Evolutionary conservation across 2,329 filamentous ascomycete genomes (phyloP).

Genomic region (Penicillium sp.): DNA sequence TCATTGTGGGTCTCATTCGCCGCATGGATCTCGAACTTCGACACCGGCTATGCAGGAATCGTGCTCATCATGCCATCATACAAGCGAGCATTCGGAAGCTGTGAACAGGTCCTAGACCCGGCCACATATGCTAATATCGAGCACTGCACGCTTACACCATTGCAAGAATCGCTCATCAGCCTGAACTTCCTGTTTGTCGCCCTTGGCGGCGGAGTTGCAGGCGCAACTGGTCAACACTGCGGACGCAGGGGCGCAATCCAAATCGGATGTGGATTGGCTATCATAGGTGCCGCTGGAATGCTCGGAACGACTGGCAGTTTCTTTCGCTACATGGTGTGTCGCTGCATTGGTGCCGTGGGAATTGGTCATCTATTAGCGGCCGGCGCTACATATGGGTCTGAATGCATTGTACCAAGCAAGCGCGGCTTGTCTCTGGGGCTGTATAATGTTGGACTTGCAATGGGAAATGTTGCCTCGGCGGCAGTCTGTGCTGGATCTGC

Average conservation of each 20-base stretch:
- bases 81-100: constrained; percentile 24
- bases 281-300: constrained; percentile 30
- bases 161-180: constrained; percentile 31
- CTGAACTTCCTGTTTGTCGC: constrained; percentile 30
- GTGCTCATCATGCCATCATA: constrained; percentile 29
- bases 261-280: constrained; percentile 23
- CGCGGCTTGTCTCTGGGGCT: constrained; percentile 24
- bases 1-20: constrained; percentile 24
- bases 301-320: constrained; percentile 26
- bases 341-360: constrained; percentile 26
- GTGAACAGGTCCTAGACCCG: constrained; percentile 16
- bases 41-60: constrained; percentile 25
- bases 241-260: constrained; percentile 27
- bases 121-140: constrained; percentile 9
- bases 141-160: constrained; percentile 23
- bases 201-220: constrained; percentile 24
- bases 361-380: constrained; percentile 24
- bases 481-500: constrained; percentile 31
- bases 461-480: constrained; percentile 27
- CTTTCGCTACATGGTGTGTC: constrained; percentile 28
- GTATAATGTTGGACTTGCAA: constrained; percentile 29
- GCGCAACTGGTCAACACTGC: constrained; percentile 18
- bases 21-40: constrained; percentile 28
- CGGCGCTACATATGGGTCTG: constrained; percentile 24
- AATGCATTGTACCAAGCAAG: constrained; percentile 26